Percentiles rank a stretch among this genome's conserved stretches.
Conservation (phyloP, 805 yeast species). For the Isabelozyma pseudorhagii region DNA sequence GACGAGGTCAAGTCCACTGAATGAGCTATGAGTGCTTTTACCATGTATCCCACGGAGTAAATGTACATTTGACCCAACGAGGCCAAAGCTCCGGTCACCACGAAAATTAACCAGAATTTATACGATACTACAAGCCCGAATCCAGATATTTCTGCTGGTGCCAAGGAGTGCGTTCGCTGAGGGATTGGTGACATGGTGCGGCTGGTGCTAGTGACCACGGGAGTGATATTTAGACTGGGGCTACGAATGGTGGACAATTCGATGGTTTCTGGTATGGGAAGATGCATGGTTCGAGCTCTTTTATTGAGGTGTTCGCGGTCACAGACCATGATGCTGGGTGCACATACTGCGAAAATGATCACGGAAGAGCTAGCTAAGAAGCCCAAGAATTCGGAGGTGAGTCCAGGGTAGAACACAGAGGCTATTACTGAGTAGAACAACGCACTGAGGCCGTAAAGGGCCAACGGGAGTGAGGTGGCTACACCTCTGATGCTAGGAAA, state of each 20-base stretch:
- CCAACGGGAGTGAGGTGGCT: constrained; percentile 73
- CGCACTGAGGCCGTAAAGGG: constrained; percentile 74
- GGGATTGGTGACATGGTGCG: neutral
- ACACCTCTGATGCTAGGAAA: constrained; percentile 68
- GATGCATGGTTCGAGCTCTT: neutral
- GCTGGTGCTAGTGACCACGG: neutral
- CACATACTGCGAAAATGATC: constrained; percentile 39
- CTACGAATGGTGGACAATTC: neutral
- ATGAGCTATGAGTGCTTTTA: constrained; percentile 31
- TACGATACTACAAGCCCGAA: constrained; percentile 15
- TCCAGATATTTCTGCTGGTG: constrained; percentile 8
- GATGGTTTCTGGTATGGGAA: neutral
- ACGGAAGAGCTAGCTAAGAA: constrained; percentile 43
- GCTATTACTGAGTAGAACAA: constrained; percentile 60
- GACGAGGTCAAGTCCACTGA: constrained; percentile 4
- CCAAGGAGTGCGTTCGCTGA: neutral
- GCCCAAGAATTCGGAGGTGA: constrained; percentile 52
- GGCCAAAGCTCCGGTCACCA: constrained; percentile 37
- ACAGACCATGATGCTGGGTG: constrained; percentile 44
- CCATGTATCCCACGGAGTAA: constrained; percentile 45
- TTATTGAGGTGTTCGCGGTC: constrained; percentile 29
- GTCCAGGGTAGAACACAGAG: constrained; percentile 50
- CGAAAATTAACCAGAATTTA: constrained; percentile 38
- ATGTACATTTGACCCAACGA: constrained; percentile 47
- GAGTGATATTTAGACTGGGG: too few species aligned